Conservation (phyloP, 495 filamentous ascomycete genomes). For the Ramalina intermedia region DNA sequence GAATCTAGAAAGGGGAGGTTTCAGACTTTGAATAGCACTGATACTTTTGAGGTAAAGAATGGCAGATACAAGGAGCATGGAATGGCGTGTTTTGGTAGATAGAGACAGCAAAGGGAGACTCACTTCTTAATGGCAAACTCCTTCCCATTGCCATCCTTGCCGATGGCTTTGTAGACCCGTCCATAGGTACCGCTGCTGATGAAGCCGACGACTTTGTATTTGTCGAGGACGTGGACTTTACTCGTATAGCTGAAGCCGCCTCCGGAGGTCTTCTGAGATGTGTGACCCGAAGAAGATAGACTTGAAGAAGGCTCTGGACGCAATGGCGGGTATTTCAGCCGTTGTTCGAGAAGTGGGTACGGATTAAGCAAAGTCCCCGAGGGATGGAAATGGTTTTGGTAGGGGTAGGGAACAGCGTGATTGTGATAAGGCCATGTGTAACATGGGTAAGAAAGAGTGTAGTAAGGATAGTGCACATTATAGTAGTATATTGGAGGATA, state of each 20-base stretch:
- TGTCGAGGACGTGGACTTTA: constrained; percentile 78
- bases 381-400: no score
- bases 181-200: constrained; percentile 99
- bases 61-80: not conserved
- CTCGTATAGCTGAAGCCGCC: constrained; percentile 44
- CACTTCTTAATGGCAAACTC: constrained; percentile 96
- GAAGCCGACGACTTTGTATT: constrained; percentile 93
- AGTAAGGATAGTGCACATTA: no score
- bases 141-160: constrained; percentile 55
- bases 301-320: no score
- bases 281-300: no score
- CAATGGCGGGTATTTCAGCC: no score
- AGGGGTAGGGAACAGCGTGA: no score
- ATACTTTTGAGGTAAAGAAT: not conserved
- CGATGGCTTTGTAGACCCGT: constrained; percentile 87
- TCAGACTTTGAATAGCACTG: not conserved
- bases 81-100: not conserved
- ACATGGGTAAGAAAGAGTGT: no score
- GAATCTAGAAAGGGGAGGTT: constrained; percentile 42
- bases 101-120: constrained; percentile 3
- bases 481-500: no score
- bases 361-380: no score
- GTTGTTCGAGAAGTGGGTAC: no score
- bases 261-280: no score
- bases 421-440: no score